Evolutionary conservation across 179 eudicot species (phyloP).

Genomic region (Nepenthes alata): DNA sequence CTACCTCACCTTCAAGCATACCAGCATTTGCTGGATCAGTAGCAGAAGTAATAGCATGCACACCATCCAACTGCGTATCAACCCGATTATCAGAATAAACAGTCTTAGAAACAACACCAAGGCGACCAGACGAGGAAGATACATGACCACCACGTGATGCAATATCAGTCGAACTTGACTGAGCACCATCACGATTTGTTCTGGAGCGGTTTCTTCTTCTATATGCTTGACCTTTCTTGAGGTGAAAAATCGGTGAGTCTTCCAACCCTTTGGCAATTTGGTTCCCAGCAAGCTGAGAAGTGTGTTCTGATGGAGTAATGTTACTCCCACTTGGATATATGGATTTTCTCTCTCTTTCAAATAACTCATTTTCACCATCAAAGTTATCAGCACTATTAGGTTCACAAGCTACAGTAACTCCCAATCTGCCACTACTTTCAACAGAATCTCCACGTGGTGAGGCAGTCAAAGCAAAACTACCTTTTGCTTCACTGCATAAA

Average conservation of each 20-base stretch:
- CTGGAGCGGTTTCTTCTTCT: conserved; percentile 69
- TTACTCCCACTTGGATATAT: conserved; percentile 27
- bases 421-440: conserved; percentile 86
- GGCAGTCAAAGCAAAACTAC: conserved; percentile 78
- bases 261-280: conserved; percentile 47
- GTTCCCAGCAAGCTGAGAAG: conserved; percentile 41
- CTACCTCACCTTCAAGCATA: conserved; percentile 21
- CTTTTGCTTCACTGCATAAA: conserved; percentile 78
- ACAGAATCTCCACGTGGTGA: conserved; percentile 96
- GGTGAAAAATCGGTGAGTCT: conserved; percentile 50
- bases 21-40: conserved; percentile 17
- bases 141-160: conserved; percentile 36
- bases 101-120: conserved; percentile 24
- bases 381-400: conserved; percentile 96
- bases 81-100: conserved; percentile 26
- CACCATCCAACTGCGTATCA: conserved; percentile 39
- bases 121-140: conserved; percentile 36
- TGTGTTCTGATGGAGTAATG: conserved; percentile 45
- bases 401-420: conserved; percentile 47
- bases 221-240: conserved; percentile 70
- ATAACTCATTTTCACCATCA: conserved; percentile 64
- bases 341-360: conserved; percentile 39
- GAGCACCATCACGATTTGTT: conserved; percentile 67
- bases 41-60: conserved; percentile 23
- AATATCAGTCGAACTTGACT: conserved; percentile 47